Base-by-base conservation (phyloP, 495 filamentous ascomycete species). In the Hypoxylon fragiforme region DNA sequence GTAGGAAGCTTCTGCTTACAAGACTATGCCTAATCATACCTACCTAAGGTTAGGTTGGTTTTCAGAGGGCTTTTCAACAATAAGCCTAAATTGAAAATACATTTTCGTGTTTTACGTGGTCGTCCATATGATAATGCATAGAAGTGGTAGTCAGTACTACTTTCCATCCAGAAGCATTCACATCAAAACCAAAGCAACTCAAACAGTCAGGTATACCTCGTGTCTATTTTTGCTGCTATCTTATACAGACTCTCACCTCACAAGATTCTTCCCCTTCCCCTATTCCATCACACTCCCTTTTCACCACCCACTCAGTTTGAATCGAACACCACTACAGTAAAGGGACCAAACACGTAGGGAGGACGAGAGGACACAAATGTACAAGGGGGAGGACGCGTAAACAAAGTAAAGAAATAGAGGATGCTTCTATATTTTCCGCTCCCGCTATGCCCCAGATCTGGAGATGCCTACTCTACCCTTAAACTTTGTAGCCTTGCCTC, bases 401-500 rank as follows among this genome's bases (percentile, higher is more conserved):
- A 57, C 42, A 57, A 57, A 54, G 53, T 54, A 52, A 62, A 62
- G 21, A 13, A 37, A 48, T 28, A 18, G 3, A 42, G 11, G 34
- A 58, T 50, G 44, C 28, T 45, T 62, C 31, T 42, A 12, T 44
- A 24, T 51, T 26, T 20, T 43, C 21, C n/a, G n/a, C n/a, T 50
- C 22, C 36, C 21, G 32, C 21, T 46, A 15, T 52, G 37, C 24
- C 20, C 34, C 7, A n/a, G n/a, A n/a, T n/a, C n/a, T n/a, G n/a
- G n/a, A n/a, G n/a, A n/a, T n/a, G n/a, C n/a, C n/a, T 16, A 78
- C 57, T 83, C 79, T 19, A 82, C 70, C 58, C 74, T 77, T 61
- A 85, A 65, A 57, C 81, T 84, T 66, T 84, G 80, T 41, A 85
- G 68, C 52, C 82, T 70, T n/a, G 82, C 82, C 69, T 85, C 80